A percentile compares a stretch with the other conserved stretches of the same genome.
Conservation (phyloP, 441 rosid genomes). For the Croton setiger region DNA sequence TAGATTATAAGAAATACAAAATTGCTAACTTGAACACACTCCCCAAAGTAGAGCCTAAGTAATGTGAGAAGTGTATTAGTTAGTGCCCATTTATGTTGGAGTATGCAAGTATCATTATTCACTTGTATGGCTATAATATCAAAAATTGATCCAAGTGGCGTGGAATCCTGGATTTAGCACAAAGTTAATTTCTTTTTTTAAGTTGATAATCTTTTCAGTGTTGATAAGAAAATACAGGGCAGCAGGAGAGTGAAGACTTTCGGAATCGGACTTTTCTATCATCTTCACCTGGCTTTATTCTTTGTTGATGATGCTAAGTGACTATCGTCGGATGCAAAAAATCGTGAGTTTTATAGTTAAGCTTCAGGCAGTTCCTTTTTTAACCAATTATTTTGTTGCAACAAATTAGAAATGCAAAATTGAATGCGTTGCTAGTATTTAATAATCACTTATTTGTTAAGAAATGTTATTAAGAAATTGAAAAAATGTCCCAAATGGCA, state of each 20-base stretch:
- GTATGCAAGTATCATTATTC: too few relatives aligned
- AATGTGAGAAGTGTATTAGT: too few relatives aligned
- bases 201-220: background rate
- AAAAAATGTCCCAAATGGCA: background rate
- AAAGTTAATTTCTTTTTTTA: background rate
- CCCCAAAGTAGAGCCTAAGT: too few relatives aligned
- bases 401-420: too few relatives aligned
- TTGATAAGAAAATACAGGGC: background rate
- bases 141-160: background rate
- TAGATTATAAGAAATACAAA: too few relatives aligned
- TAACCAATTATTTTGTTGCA: background rate
- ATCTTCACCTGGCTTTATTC: background rate
- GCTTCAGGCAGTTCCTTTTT: background rate
- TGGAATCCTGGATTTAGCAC: background rate
- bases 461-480: background rate
- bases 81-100: too few relatives aligned
- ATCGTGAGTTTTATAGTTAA: background rate
- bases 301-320: background rate
- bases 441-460: background rate
- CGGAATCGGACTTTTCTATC: background rate
- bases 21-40: too few relatives aligned
- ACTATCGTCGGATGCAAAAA: background rate
- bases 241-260: too few relatives aligned
- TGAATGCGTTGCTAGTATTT: background rate
- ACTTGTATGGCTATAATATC: too few relatives aligned